Evolutionary conservation across 352 stramenopile genomes (phyloP), one percentile per base, ranked within the genome.

Genomic region (Pythium oligandrum): DNA sequence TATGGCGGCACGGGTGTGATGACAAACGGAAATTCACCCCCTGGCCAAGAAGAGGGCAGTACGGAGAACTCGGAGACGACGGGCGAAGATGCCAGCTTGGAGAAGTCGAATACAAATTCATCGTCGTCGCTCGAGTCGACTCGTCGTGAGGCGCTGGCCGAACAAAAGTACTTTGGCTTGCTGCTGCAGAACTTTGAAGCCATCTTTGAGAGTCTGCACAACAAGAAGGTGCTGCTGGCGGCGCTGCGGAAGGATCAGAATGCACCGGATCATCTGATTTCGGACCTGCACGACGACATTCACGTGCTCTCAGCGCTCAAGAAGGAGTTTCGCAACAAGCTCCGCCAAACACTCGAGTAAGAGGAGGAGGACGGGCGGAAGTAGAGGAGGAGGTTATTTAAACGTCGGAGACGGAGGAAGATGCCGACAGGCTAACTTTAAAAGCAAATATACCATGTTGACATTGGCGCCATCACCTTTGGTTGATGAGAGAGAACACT

Each of bases 1-100:
- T 26, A 26, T 26, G 17, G 17, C 17, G 17, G 17, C 17, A 26
- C 17, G 17, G 17, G 17, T 26, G 17, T 26, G 17, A 26, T 26
- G 17, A 26, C 17, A 26, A 26, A 26, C 17, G 17, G 17, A 26
- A 26, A 26, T 26, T 26, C 17, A 26, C 17, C 17, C 17, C 17
- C 17, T 26, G 17, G 17, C 17, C 17, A 26, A 26, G 44, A 78
- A 72, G 64, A 64, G 42, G 66, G 81, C 43, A 88, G 73, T 48
- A 88, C 72, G 36, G 80, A 88, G 60, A 87, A 85, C 53, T 90
- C 80, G 17, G 80, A 90, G 64, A 90, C 80, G n/a, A 90, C 80
- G 6, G 77, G 77, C 45, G 77, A 90, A 57, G 80, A 88, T 46
- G 67, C 66, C 36, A 73, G 63, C 34, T 61, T 66, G 39, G 71